These are phyloP conservation scores for Dryas octopetala DNA, from an alignment of 306 rosid genomes.

Conservation along the genomic window DNA sequence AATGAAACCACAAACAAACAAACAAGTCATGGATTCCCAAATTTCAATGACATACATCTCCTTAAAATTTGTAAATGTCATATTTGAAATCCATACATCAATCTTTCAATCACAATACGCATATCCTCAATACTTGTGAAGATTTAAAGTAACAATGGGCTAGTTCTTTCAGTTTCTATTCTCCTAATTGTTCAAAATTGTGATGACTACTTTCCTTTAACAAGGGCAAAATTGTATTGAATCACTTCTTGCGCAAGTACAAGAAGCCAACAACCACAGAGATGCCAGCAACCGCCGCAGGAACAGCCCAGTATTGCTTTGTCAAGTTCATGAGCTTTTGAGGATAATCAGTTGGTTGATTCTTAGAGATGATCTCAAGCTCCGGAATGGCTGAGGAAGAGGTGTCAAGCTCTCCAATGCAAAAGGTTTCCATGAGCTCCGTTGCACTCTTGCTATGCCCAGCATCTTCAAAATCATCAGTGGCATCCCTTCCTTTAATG, in stretches of 20 bases:
- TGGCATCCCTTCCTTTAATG: conserved; percentile 71
- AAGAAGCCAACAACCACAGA: conserved; percentile 56
- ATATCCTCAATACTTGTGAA: not conserved
- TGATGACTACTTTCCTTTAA: conserved; percentile 10
- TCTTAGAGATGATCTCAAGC: conserved; percentile 35
- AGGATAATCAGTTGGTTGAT: conserved; percentile 21
- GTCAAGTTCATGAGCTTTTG: conserved; percentile 42
- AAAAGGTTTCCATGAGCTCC: conserved; percentile 66
- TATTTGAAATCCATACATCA: conserved; percentile 21
- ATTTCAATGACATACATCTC: not conserved
- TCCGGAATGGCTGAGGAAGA: conserved; percentile 32
- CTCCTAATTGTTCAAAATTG: conserved; percentile 40
- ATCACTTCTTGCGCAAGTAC: conserved; percentile 57
- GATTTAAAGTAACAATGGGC: conserved; percentile 6
- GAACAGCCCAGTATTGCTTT: conserved; percentile 62
- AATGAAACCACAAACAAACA: no score
- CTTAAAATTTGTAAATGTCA: not conserved
- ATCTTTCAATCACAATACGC: conserved; percentile 15
- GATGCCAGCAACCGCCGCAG: conserved; percentile 53
- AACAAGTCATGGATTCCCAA: not conserved
- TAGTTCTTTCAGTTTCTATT: conserved; percentile 12
- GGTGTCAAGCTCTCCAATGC: conserved; percentile 67
- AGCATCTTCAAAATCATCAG: conserved; percentile 91
- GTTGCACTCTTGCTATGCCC: conserved; percentile 79
- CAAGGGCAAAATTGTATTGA: conserved; percentile 17